Base-by-base conservation (phyloP, 306 rosid species). In the Potentilla sterilis region DNA sequence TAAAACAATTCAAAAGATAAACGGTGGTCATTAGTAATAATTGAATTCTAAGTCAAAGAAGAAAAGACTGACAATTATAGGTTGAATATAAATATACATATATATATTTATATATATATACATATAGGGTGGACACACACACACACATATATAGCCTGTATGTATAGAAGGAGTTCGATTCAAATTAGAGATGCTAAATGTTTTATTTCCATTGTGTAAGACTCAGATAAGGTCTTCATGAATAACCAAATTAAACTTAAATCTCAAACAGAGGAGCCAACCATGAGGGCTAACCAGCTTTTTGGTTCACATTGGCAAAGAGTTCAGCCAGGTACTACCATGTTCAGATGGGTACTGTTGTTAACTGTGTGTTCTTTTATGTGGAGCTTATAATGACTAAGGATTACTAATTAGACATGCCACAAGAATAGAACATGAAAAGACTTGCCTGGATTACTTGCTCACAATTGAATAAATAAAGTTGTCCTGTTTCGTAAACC, bases 1-100 rank as follows among this genome's bases (percentile, higher is more conserved):
- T 95, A 78, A 78, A 74, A 77, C 47, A 83, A 67, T 65, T 67
- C 46, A 62, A 28, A 75, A 79, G 3, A 44, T 21, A 9, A 15
- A 32, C 37, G 77, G 43, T 34, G 7, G 63, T 52, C 1, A 62
- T 63, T 68, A 69, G 61, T 61, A 44, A 18, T 19, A 64, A 62
- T 42, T 28, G 10, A 42, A n/a, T 64, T n/a, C 11, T 47, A 34
- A 28, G 64, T 4, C 19, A 12, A 71, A 13, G 11, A 54, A 54
- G 43, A 3, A 11, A 41, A 41, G 44, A 41, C 5, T 41, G 7
- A 6, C 44, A 8, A 41, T 41, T 7, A 38, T 5, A 38, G 41
- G 28, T 28, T 28, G 28, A 28, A 28, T 28, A 28, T 28, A 28
- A 28, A 28, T 28, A 28, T 28, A 28, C 28, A 28, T 28, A 28